phyloP scores from a whole-genome alignment of 345 rosid genomes.

The Eutrema yunnanense region DNA sequence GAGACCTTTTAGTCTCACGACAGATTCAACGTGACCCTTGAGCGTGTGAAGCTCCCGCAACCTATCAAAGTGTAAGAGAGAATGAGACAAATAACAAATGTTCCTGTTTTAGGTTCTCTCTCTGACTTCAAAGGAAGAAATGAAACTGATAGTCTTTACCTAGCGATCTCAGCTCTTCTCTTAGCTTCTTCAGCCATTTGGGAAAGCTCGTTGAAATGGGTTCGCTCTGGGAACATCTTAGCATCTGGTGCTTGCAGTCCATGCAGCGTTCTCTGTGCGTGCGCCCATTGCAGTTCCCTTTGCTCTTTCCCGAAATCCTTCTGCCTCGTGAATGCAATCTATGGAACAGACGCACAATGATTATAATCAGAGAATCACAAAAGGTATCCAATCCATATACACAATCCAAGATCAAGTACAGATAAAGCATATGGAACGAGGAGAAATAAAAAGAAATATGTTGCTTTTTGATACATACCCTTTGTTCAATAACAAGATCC shows the following conservation, averaged over 20 bases:
- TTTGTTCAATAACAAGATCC: constrained; percentile 98
- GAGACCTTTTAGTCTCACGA: constrained; percentile 83
- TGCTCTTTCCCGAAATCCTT: constrained; percentile 97
- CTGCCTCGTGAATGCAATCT: constrained; percentile 98
- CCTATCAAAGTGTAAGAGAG: constrained; percentile 35
- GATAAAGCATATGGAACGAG: neutral
- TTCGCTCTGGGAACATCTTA: constrained; percentile 81
- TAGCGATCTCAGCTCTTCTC: constrained; percentile 95
- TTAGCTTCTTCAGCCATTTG: constrained; percentile 98
- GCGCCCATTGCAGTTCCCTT: constrained; percentile 99
- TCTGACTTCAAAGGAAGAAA: neutral
- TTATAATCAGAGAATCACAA: neutral
- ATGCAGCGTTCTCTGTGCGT: constrained; percentile 94
- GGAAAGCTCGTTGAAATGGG: constrained; percentile 82
- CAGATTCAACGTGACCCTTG: constrained; percentile 97
- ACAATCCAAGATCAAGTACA: neutral
- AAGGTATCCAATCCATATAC: neutral
- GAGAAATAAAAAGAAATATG: neutral
- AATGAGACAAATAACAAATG: constrained; percentile 3
- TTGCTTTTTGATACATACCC: constrained; percentile 47
- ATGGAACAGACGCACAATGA: neutral
- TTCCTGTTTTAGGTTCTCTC: neutral
- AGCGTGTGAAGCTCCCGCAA: constrained; percentile 90
- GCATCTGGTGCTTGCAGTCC: constrained; percentile 93
- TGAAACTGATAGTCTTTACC: constrained; percentile 34